Conservation (phyloP, 176 grass and related monocot genomes). For the Triticum turgidum region DNA sequence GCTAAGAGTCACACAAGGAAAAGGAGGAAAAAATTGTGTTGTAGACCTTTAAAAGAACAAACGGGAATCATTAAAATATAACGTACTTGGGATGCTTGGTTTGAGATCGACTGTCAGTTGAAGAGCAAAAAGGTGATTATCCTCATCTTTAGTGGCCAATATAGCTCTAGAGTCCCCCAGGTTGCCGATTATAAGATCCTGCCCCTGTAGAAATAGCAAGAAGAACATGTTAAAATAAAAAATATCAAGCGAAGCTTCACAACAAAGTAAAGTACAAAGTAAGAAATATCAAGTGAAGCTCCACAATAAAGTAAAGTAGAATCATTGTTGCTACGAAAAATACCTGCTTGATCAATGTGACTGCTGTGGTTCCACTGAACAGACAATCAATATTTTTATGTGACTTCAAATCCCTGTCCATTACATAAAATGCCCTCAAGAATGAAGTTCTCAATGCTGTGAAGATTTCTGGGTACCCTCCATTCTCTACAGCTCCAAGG, state of each 20-base stretch:
- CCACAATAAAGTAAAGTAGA: slow-evolving; percentile 23
- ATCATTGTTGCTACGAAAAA: neutral
- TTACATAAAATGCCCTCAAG: slow-evolving; percentile 60
- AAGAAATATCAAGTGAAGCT: neutral
- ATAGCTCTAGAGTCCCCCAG: slow-evolving; percentile 81
- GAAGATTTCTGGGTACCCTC: slow-evolving; percentile 47
- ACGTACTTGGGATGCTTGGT: slow-evolving; percentile 75
- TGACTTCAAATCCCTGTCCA: slow-evolving; percentile 80
- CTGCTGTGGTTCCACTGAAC: slow-evolving; percentile 87
- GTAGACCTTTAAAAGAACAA: slow-evolving; percentile 8
- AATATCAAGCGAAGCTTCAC: slow-evolving; percentile 6
- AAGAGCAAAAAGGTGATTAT: slow-evolving; percentile 47
- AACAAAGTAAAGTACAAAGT: slow-evolving; percentile 6
- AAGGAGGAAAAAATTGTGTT: slow-evolving; percentile 29
- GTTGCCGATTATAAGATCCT: slow-evolving; percentile 69
- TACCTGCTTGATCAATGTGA: slow-evolving; percentile 89
- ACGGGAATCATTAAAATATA: slow-evolving; percentile 8
- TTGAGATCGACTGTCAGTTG: slow-evolving; percentile 84
- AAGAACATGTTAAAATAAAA: slow-evolving; percentile 4
- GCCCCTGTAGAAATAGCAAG: slow-evolving; percentile 46
- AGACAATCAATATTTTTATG: slow-evolving; percentile 65
- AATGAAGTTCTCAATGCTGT: slow-evolving; percentile 55
- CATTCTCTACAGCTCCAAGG: slow-evolving; percentile 38
- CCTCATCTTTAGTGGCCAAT: slow-evolving; percentile 66
- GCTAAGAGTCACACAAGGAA: neutral